Conservation (phyloP, 2,329 filamentous ascomycete genomes). For the Arthrobotrys pseudoclavata region DNA sequence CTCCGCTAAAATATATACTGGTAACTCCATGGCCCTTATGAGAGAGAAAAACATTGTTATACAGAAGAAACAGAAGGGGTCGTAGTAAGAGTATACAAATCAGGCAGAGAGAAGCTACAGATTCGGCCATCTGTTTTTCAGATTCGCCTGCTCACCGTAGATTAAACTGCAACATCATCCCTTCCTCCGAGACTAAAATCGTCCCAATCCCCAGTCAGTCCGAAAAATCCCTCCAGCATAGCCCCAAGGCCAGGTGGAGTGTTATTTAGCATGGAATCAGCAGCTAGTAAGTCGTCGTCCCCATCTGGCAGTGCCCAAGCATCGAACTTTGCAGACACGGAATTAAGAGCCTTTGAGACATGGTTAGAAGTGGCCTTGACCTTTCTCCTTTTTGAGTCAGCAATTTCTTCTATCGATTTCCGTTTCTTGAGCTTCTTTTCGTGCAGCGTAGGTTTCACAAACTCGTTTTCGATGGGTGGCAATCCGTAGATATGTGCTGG, state of each 20-base stretch:
- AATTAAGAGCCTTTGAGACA: conserved; percentile 46
- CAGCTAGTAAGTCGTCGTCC: conserved; percentile 37
- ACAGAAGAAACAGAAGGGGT: neutral
- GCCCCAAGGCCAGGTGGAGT: neutral
- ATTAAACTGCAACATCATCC: conserved; percentile 1
- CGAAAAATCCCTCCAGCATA: conserved; percentile 21
- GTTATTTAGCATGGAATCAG: neutral
- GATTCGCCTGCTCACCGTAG: neutral
- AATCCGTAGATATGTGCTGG: conserved; percentile 48
- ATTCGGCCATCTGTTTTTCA: neutral
- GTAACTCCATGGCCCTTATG: neutral
- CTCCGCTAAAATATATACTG: conserved; percentile 31
- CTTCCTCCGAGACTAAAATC: conserved; percentile 2
- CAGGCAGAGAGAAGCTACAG: neutral
- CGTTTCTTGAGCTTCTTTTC: conserved; percentile 34
- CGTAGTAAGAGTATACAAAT: neutral
- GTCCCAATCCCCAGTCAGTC: neutral
- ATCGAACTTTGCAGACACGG: conserved; percentile 56
- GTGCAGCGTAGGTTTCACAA: conserved; percentile 23
- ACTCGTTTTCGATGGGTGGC: conserved; percentile 36
- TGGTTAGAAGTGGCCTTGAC: conserved; percentile 35
- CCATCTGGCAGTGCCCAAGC: conserved; percentile 50
- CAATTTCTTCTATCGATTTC: conserved; percentile 37
- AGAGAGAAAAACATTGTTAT: conserved; percentile 14
- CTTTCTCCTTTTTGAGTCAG: conserved; percentile 44